These are phyloP conservation scores for Fusarium tjaetaba DNA, from an alignment of 2,329 filamentous ascomycete species.

Conservation along the genomic window DNA sequence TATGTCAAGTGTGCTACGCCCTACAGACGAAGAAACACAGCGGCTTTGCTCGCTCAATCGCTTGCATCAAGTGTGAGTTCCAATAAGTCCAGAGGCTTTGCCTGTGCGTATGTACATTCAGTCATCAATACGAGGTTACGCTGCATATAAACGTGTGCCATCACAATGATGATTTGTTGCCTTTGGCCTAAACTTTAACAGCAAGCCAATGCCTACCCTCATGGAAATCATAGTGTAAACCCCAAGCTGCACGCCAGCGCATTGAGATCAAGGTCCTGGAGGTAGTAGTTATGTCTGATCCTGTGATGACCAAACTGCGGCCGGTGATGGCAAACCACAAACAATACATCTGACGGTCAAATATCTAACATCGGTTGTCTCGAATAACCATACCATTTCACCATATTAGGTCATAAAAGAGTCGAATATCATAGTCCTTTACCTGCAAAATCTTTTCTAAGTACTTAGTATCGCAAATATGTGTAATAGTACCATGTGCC, in stretches of 20 bases:
- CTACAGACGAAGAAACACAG: neutral
- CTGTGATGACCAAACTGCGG: neutral
- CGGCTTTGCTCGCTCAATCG: neutral
- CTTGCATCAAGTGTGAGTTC: neutral
- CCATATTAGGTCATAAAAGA: neutral
- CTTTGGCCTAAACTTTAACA: neutral
- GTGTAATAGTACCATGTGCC: no score
- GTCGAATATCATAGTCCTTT: neutral
- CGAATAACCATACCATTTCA: neutral
- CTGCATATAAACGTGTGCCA: neutral
- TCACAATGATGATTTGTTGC: neutral
- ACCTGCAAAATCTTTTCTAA: neutral
- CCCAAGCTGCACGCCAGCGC: neutral
- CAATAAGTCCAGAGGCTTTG: neutral
- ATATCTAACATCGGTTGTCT: neutral
- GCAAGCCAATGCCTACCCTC: neutral
- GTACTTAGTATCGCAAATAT: neutral
- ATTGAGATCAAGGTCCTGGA: neutral
- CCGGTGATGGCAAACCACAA: neutral
- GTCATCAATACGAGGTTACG: slow-evolving; percentile 18
- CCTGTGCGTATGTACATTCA: neutral
- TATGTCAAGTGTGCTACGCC: neutral
- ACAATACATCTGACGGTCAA: neutral
- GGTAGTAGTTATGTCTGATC: neutral
- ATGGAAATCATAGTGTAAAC: neutral